A percentile compares a stretch with the other conserved stretches of the same genome.
These are phyloP conservation scores for Candida stauntonica DNA, from an alignment of 805 yeast genomes.

Conservation along the genomic window DNA sequence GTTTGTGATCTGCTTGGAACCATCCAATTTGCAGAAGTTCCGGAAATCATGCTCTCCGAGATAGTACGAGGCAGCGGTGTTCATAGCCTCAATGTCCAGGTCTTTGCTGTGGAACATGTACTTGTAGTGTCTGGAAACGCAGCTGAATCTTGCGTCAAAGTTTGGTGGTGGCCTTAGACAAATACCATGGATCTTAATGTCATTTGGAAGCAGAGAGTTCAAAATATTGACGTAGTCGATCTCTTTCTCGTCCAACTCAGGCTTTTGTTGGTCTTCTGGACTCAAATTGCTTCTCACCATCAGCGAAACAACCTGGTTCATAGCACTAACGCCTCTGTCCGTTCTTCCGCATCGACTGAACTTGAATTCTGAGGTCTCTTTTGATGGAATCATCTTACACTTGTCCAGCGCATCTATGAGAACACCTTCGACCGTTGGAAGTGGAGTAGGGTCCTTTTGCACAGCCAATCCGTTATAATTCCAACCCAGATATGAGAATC, in stretches of 20 bases:
- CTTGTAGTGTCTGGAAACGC: conserved; percentile 79
- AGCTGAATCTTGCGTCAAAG: conserved; percentile 92
- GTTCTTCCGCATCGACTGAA: conserved; percentile 95
- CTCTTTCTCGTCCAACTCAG: conserved; percentile 59
- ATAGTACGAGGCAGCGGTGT: conserved; percentile 54
- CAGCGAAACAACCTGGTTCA: conserved; percentile 89
- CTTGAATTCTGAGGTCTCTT: conserved; percentile 56
- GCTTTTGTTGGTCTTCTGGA: conserved; percentile 55
- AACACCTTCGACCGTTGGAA: conserved; percentile 83
- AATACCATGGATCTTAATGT: conserved; percentile 76
- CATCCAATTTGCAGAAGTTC: conserved; percentile 92
- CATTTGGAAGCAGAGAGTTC: conserved; percentile 75
- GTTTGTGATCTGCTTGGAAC: conserved; percentile 85
- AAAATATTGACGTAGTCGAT: conserved; percentile 71
- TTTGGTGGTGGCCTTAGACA: conserved; percentile 76
- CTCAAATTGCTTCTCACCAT: conserved; percentile 65
- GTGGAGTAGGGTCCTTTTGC: conserved; percentile 69
- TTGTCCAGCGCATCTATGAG: conserved; percentile 67
- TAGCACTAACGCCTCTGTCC: conserved; percentile 94
- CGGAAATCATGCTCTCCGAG: conserved; percentile 86
- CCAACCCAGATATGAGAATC: conserved; percentile 93
- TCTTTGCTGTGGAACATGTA: conserved; percentile 60
- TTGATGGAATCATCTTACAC: conserved; percentile 58
- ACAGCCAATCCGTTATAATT: conserved; percentile 85
- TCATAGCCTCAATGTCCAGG: conserved; percentile 65